These are phyloP conservation scores for Wallacemonas rigidus DNA, from an alignment of 208 protist species.

Conservation along the genomic window DNA sequence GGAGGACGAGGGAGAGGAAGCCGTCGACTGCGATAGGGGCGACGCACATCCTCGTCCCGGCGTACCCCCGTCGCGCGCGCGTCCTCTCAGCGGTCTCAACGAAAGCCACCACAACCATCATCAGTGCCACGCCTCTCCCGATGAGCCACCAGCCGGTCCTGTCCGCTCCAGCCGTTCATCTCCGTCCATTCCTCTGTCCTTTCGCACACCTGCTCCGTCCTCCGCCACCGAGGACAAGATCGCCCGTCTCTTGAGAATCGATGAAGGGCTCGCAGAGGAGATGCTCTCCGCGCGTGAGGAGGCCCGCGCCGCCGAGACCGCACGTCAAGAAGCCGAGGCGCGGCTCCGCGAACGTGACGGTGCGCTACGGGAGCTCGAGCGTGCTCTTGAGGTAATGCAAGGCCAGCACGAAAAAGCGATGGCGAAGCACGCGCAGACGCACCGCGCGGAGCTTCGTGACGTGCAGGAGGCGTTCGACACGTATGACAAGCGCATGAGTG, in stretches of 20 bases:
- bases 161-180: no score
- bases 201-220: background rate
- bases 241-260: conserved; percentile 11
- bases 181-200: background rate
- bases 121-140: no score
- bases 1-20: background rate
- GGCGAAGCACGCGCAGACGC: conserved; percentile 28
- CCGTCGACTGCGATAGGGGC: background rate
- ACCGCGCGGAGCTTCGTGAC: conserved; percentile 39
- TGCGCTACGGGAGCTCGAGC: background rate
- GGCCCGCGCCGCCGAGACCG: conserved; percentile 14
- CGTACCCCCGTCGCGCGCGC: background rate
- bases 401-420: conserved; percentile 8
- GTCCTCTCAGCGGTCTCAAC: conserved; percentile 2
- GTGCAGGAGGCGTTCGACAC: conserved; percentile 50
- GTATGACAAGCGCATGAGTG: conserved; percentile 48
- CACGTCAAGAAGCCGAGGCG: conserved; percentile 3
- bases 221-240: background rate
- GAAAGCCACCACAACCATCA: background rate
- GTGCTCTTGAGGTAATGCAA: background rate
- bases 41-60: background rate
- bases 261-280: conserved; percentile 19
- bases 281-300: conserved; percentile 34
- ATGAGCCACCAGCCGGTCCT: no score
- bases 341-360: conserved; percentile 17